phyloP scores from a whole-genome alignment of 225 moss, liverwort and hornwort species.

The Sphagnum contortum region DNA sequence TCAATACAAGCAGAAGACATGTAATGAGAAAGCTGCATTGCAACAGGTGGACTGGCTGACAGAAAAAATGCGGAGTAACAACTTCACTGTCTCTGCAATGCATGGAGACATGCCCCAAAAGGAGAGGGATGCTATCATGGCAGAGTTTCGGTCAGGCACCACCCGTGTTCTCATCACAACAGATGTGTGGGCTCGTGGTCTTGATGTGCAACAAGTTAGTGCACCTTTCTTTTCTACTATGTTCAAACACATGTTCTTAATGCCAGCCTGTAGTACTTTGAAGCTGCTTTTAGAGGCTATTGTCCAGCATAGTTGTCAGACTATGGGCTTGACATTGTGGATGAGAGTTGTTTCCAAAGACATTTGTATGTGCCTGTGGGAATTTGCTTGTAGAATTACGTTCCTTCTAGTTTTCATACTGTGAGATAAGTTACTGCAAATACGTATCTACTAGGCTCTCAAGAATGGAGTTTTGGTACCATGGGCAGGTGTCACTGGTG shows the following conservation, averaged over 20 bases:
- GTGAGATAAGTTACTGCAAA: too few relatives aligned
- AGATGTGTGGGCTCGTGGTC: constrained; percentile 91
- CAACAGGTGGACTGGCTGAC: constrained; percentile 77
- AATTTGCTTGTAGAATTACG: too few relatives aligned
- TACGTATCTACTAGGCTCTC: too few relatives aligned
- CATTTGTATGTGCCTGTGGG: too few relatives aligned
- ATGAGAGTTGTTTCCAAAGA: too few relatives aligned
- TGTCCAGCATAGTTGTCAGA: too few relatives aligned
- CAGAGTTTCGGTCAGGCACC: constrained; percentile 78
- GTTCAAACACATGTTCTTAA: too few relatives aligned
- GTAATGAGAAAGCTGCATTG: not conserved
- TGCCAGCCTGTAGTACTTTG: not conserved
- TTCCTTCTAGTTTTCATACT: too few relatives aligned
- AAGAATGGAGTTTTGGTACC: too few relatives aligned
- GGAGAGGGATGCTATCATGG: constrained; percentile 88
- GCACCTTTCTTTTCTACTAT: not conserved
- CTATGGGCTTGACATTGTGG: too few relatives aligned
- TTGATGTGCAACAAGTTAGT: constrained; percentile 40
- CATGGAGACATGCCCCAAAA: constrained; percentile 96
- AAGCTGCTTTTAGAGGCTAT: too few relatives aligned
- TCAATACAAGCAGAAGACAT: too few relatives aligned
- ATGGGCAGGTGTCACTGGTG: constrained; percentile 21
- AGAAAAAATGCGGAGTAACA: constrained; percentile 87
- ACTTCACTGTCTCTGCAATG: constrained; percentile 90
- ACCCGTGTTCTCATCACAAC: constrained; percentile 87